Evolutionary conservation across 257 asterid genomes (phyloP).

Genomic region (Ehretia macrophylla): DNA sequence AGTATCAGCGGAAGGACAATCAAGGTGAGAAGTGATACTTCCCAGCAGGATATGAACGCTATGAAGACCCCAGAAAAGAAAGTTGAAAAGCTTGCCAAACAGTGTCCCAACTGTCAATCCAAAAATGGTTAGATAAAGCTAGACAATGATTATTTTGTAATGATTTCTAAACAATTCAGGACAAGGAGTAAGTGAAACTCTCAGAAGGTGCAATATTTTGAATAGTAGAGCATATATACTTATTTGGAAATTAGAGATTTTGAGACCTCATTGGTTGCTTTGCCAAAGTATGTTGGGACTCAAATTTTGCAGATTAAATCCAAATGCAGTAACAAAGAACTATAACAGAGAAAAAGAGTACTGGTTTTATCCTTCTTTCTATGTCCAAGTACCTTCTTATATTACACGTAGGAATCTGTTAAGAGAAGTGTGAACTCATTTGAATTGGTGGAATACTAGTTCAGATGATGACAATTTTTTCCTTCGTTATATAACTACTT

Average conservation of each 20-base stretch:
- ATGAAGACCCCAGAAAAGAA: conserved; percentile 67
- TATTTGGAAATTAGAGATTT: too few relatives aligned
- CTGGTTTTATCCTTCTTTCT: too few relatives aligned
- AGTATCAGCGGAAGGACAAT: conserved; percentile 73
- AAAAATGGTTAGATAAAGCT: conserved; percentile 21
- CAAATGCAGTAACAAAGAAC: too few relatives aligned
- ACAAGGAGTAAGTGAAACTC: background rate
- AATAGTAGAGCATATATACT: background rate
- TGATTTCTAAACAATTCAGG: background rate
- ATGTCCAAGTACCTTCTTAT: too few relatives aligned
- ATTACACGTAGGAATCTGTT: background rate
- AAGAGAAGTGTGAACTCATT: background rate
- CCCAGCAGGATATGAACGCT: conserved; percentile 77
- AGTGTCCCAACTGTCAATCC: conserved; percentile 68
- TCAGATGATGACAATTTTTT: background rate
- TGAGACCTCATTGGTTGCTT: too few relatives aligned
- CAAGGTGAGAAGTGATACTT: conserved; percentile 70
- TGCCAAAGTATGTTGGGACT: too few relatives aligned
- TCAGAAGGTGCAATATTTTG: background rate
- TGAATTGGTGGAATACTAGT: background rate
- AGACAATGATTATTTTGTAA: background rate
- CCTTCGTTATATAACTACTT: too few relatives aligned
- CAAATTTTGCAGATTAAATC: too few relatives aligned
- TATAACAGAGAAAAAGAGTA: too few relatives aligned
- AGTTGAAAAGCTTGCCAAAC: conserved; percentile 65